These are phyloP conservation scores for Purshia tridentata DNA, from an alignment of 306 rosid genomes.

Conservation along the genomic window DNA sequence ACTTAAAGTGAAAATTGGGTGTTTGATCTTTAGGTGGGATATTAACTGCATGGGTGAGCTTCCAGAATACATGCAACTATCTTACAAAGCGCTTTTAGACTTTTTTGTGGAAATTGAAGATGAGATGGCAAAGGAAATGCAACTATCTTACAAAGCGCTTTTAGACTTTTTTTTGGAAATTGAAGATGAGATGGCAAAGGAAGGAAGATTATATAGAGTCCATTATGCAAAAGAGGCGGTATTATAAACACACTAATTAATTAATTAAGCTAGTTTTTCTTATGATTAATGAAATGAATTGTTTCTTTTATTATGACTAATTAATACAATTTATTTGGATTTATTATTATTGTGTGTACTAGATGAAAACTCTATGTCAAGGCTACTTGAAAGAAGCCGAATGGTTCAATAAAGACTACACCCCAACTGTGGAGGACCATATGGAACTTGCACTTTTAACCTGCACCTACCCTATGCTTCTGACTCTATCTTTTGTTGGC, in stretches of 20 bases:
- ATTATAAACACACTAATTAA: neutral
- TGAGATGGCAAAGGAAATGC: slow-evolving; percentile 11
- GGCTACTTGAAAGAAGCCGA: slow-evolving; percentile 34
- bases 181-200: too few relatives aligned
- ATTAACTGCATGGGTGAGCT: slow-evolving; percentile 5
- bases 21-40: slow-evolving; percentile 37
- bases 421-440: slow-evolving; percentile 42
- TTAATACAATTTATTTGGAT: too few relatives aligned
- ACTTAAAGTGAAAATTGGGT: neutral
- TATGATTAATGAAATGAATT: too few relatives aligned
- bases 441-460: slow-evolving; percentile 13
- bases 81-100: neutral
- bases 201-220: slow-evolving; percentile 20
- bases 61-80: slow-evolving; percentile 14
- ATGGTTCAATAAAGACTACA: slow-evolving; percentile 32
- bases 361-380: slow-evolving; percentile 15
- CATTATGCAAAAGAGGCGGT: slow-evolving; percentile 30
- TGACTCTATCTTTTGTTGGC: slow-evolving; percentile 8
- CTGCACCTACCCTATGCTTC: neutral
- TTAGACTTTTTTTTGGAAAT: too few relatives aligned
- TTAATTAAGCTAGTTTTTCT: too few relatives aligned
- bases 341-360: too few relatives aligned
- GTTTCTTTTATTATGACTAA: too few relatives aligned
- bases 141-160: too few relatives aligned
- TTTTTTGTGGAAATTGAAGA: slow-evolving; percentile 30